Conservation (phyloP, 2,329 filamentous ascomycete species). For the Macrophomina tecta region DNA sequence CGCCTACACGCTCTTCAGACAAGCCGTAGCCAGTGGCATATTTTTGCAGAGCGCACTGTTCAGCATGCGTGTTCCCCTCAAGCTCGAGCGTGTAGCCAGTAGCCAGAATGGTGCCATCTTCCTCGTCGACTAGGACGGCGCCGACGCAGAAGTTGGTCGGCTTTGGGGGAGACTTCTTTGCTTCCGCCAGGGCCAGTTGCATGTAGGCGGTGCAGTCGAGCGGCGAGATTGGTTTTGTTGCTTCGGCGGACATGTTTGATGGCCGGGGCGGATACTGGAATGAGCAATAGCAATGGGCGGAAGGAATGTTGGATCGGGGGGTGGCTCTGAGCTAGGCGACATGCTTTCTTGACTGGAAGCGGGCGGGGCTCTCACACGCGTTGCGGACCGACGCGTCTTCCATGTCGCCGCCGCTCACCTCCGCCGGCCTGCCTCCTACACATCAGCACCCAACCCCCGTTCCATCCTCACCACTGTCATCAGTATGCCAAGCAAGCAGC, state of each 20-base stretch:
- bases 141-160: conserved; percentile 94
- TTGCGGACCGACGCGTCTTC: conserved; percentile 38
- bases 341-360: conserved; percentile 30
- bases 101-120: conserved; percentile 67
- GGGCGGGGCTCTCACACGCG: conserved; percentile 33
- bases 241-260: conserved; percentile 8
- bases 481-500: conserved; percentile 26
- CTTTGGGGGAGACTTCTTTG: conserved; percentile 79
- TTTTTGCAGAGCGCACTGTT: conserved; percentile 90
- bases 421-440: not conserved
- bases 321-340: conserved; percentile 24
- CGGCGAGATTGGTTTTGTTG: conserved; percentile 31
- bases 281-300: not conserved
- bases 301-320: not conserved
- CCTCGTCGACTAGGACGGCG: conserved; percentile 75
- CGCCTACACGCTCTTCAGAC: conserved; percentile 61
- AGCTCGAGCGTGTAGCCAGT: conserved; percentile 92
- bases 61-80: conserved; percentile 92
- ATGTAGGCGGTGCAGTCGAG: conserved; percentile 60
- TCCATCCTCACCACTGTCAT: conserved; percentile 15
- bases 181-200: conserved; percentile 74
- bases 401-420: conserved; percentile 11
- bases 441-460: not conserved
- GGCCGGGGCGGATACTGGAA: conserved; percentile 25
- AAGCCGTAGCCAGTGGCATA: conserved; percentile 49